Conservation (phyloP, 2,329 filamentous ascomycete genomes). For the Penicillium sp. region DNA sequence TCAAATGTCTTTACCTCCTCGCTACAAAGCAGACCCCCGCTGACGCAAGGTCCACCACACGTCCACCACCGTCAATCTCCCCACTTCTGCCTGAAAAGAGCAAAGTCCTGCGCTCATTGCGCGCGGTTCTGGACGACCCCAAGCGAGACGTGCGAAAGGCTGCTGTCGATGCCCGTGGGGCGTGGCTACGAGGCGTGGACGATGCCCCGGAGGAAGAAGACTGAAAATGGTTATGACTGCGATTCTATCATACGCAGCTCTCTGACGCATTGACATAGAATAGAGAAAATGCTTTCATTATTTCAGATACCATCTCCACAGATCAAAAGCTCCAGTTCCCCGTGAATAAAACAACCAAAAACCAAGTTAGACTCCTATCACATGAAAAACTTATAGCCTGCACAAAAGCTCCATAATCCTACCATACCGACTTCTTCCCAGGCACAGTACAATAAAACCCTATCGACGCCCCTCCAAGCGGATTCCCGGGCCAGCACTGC, state of each 20-base stretch:
- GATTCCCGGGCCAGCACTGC: neutral
- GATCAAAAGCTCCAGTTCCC: neutral
- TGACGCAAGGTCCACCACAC: conserved; percentile 22
- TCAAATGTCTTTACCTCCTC: conserved; percentile 39
- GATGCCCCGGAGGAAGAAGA: conserved; percentile 58
- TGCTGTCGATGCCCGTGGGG: conserved; percentile 58
- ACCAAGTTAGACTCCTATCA: neutral
- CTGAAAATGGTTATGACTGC: conserved; percentile 15
- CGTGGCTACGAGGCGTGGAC: conserved; percentile 55
- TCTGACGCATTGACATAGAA: neutral
- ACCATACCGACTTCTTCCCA: neutral
- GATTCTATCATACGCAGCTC: neutral
- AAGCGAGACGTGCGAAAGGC: conserved; percentile 60
- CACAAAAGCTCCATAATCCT: neutral
- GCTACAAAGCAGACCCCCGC: conserved; percentile 26
- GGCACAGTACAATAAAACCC: neutral
- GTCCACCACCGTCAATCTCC: conserved; percentile 30
- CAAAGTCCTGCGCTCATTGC: conserved; percentile 54
- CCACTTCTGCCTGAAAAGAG: conserved; percentile 54
- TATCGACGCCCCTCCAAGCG: neutral
- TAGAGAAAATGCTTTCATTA: neutral
- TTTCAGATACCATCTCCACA: neutral
- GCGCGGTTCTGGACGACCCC: conserved; percentile 56
- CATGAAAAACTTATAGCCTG: neutral
- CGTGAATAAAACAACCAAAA: neutral